Conservation (phyloP, 495 filamentous ascomycete species). For the Neurospora pannonica region DNA sequence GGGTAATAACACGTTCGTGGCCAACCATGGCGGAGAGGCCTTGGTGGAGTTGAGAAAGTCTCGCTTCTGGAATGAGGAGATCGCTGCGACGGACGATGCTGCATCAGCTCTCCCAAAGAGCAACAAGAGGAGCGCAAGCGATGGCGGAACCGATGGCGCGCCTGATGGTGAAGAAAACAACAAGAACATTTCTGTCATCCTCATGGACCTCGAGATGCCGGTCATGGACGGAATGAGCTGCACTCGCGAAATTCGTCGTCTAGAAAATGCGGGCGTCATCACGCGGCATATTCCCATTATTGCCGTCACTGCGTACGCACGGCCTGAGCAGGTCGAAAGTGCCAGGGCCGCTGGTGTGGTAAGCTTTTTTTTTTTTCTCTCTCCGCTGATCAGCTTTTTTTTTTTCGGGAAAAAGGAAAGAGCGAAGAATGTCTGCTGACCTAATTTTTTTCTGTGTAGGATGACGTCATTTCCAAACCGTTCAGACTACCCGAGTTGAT, state of each 20-base stretch:
- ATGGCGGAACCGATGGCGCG: neutral
- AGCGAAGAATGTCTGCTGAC: neutral
- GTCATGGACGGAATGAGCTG: conserved; percentile 80
- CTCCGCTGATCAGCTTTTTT: conserved; percentile 20
- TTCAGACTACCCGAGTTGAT: conserved; percentile 64
- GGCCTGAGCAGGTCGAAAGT: conserved; percentile 52
- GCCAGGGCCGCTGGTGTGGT: conserved; percentile 45
- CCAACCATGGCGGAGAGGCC: conserved; percentile 74
- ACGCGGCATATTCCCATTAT: conserved; percentile 62
- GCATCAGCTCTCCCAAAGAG: neutral
- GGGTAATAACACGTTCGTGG: conserved; percentile 60
- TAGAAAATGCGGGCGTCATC: conserved; percentile 45
- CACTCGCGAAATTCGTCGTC: conserved; percentile 55
- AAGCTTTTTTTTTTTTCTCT: conserved; percentile 10
- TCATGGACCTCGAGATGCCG: conserved; percentile 86
- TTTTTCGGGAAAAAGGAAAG: conserved; percentile 23
- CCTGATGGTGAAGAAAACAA: conserved; percentile 11
- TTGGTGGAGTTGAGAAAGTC: conserved; percentile 41
- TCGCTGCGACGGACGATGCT: conserved; percentile 1
- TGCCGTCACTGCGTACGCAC: conserved; percentile 71
- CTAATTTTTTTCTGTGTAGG: conserved; percentile 31
- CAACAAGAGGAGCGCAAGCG: neutral
- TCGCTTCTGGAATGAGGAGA: conserved; percentile 32
- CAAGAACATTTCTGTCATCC: conserved; percentile 49
- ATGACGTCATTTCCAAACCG: conserved; percentile 74